A percentile compares a stretch with the other conserved stretches of the same genome.
Conservation (phyloP, 176 grass and related monocot genomes). For the Dactylis glomerata region DNA sequence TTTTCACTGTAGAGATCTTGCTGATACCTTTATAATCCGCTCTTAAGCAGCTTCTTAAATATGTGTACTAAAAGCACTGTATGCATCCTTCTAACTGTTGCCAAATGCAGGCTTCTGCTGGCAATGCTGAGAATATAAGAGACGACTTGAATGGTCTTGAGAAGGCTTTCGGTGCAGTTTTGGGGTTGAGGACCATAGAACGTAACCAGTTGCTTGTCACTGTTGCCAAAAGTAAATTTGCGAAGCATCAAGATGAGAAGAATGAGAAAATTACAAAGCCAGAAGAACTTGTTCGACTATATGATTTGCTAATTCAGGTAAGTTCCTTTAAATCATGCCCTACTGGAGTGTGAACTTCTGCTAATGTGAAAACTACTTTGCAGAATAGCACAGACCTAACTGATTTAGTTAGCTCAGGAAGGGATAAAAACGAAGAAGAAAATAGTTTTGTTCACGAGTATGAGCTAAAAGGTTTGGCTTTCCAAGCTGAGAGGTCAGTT, state of each 20-base stretch:
- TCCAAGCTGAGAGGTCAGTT: slow-evolving; percentile 77
- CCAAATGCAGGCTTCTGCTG: slow-evolving; percentile 72
- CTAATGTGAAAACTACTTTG: slow-evolving; percentile 25
- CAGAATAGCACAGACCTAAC: slow-evolving; percentile 93
- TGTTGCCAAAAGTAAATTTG: slow-evolving; percentile 97
- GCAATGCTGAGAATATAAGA: slow-evolving; percentile 82
- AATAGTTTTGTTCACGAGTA: slow-evolving; percentile 65
- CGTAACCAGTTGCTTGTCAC: slow-evolving; percentile 81
- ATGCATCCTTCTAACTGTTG: not conserved
- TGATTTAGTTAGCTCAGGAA: slow-evolving; percentile 95
- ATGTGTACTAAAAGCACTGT: not conserved
- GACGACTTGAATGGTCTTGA: slow-evolving; percentile 95
- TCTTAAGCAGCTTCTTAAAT: not conserved
- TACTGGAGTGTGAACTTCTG: slow-evolving; percentile 29
- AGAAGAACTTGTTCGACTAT: slow-evolving; percentile 96
- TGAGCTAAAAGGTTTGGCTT: slow-evolving; percentile 69
- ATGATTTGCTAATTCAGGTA: slow-evolving; percentile 93
- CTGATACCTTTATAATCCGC: not conserved
- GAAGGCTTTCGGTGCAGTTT: slow-evolving; percentile 91
- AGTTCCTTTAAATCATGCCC: slow-evolving; percentile 14
- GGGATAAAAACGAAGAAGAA: slow-evolving; percentile 85
- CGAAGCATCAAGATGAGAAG: slow-evolving; percentile 79
- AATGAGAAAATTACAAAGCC: slow-evolving; percentile 89
- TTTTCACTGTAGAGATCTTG: not conserved
- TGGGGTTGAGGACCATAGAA: slow-evolving; percentile 88